Conservation (phyloP, 2,329 filamentous ascomycete species). For the Aspergillus sp. region DNA sequence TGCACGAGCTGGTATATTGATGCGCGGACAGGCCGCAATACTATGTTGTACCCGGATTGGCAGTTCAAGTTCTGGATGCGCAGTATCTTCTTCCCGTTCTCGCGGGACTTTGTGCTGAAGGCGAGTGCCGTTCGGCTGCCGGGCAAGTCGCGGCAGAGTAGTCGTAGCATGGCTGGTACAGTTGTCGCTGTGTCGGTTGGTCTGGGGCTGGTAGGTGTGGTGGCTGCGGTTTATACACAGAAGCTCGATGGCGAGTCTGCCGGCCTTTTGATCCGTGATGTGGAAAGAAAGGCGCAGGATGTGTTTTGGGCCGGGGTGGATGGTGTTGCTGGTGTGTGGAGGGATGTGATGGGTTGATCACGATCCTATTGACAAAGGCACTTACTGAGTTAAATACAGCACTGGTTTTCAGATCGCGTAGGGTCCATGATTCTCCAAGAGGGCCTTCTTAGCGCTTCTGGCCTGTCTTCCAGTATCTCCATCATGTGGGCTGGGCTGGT, state of each 20-base stretch:
- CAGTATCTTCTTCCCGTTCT: constrained; percentile 44
- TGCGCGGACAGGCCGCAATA: constrained; percentile 46
- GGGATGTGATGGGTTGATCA: not conserved
- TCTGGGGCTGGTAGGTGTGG: not conserved
- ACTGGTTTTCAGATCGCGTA: too few relatives aligned
- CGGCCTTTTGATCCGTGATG: not conserved
- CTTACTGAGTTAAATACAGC: too few relatives aligned
- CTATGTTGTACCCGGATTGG: constrained; percentile 54
- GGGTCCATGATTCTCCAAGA: too few relatives aligned
- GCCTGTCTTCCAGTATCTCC: too few relatives aligned
- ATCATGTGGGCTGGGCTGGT: too few relatives aligned
- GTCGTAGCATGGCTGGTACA: not conserved
- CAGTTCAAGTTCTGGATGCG: constrained; percentile 51
- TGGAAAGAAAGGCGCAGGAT: not conserved
- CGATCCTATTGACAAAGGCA: too few relatives aligned
- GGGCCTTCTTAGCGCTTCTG: too few relatives aligned
- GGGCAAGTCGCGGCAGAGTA: not conserved
- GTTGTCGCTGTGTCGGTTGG: not conserved
- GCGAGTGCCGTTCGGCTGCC: not conserved
- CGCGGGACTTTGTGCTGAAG: constrained; percentile 33
- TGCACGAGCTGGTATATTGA: constrained; percentile 56
- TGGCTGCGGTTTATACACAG: not conserved
- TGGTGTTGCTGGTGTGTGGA: not conserved
- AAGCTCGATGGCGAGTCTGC: not conserved
- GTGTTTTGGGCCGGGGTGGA: not conserved